Conservation (phyloP, 768 basidiomycete genomes). For the Leucogyrophana mollusca region DNA sequence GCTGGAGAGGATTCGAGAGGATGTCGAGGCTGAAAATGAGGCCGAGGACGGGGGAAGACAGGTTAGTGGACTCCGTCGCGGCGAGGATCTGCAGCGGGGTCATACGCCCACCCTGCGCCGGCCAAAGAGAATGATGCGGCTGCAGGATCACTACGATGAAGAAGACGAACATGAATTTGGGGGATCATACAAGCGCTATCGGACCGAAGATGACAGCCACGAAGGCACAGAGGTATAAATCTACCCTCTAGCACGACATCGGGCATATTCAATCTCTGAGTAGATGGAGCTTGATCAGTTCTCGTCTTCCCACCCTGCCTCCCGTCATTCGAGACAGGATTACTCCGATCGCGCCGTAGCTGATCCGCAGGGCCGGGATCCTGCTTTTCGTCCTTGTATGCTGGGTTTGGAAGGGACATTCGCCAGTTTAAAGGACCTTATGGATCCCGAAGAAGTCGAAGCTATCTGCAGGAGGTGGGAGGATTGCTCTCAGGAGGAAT, state of each 20-base stretch:
- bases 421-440: slow-evolving; percentile 14
- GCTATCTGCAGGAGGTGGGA: slow-evolving; percentile 25
- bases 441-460: slow-evolving; percentile 21
- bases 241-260: too few species aligned
- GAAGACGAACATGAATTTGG: not conserved
- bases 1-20: not conserved
- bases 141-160: not conserved
- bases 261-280: too few species aligned
- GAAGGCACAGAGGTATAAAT: too few species aligned
- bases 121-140: not conserved
- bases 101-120: not conserved
- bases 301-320: too few species aligned
- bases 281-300: not conserved
- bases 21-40: not conserved
- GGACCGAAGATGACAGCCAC: too few species aligned
- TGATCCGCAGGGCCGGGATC: too few species aligned
- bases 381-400: too few species aligned
- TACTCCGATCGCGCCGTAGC: too few species aligned
- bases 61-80: not conserved
- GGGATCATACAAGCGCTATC: not conserved
- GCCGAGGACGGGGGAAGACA: not conserved
- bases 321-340: too few species aligned
- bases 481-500: slow-evolving; percentile 27
- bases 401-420: slow-evolving; percentile 13
- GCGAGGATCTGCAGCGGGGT: not conserved